Evolutionary conservation across 164 flowering plant species (phyloP), one percentile per base, ranked within the genome.

Genomic region (Liriodendron chinense): DNA sequence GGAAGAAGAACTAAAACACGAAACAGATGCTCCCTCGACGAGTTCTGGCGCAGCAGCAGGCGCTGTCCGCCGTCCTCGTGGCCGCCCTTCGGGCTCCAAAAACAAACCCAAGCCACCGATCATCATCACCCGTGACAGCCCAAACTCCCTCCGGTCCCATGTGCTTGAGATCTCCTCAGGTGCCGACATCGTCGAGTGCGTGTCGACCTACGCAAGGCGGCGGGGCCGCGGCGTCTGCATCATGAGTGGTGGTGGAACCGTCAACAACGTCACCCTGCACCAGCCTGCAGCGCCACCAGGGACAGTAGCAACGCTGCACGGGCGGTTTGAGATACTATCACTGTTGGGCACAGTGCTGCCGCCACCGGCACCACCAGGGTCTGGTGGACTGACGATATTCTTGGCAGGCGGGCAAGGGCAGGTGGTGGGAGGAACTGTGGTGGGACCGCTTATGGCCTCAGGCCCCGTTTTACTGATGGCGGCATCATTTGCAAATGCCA

Each of bases 101-200:
- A 81, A 81, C 76, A 81, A 81, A 69, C 80, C 83, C 7, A 78
- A 78, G 64, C 83, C 83, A 24, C 83, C 83, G 1, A 78, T 81
- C 65, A 75, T 81, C 21, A 71, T 81, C 67, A 78, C 83, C 16
- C 78, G 80, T 0, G 83, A 81, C 65, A 81, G 80, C 68, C 80
- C 80, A 6, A 81, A 78, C 24, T 77, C 83, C n/a, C 80, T 81
- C 13, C 23, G 76, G 57, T 78, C 83, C 1, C 83, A 81, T 59
- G 78, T 81, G 47, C 76, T 81, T 6, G 80, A 81, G 71, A 74
- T 81, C 68, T 69, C 80, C 9, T 21, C 83, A 0, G 83, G 83
- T 14, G 80, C 78, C 3, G 83, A 81, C 16, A 62, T 81, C 21
- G 68, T 78, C 7, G 78, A 81, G 24, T 72, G 73, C 56, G 53